Evolutionary conservation across 805 yeast genomes (phyloP), one percentile per base, ranked within the genome.

Genomic region (Debaryomyces tyrocola): DNA sequence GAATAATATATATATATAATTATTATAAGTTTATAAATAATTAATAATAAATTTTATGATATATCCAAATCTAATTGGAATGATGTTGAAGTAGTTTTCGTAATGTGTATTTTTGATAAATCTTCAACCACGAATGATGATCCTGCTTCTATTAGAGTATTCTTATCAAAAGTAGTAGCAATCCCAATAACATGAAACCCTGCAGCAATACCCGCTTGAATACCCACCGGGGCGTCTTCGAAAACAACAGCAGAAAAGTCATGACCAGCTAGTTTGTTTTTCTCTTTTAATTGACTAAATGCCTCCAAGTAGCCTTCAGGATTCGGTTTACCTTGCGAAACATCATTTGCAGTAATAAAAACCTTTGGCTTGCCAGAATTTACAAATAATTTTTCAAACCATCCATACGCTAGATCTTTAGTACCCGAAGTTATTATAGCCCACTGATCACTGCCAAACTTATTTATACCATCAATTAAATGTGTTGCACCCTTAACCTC

Each of bases 391-490:
- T 33, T 46, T 18, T 43, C 47, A 37, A 52, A 53, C 61, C 59
- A 57, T 11, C 54, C 56, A 36, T 51, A 50, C 1, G 59, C 61
- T 46, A 56, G 50, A 5, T 34, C 41, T 6, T 37, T 33, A 2
- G 61, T 55, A 4, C 59, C 61, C 0, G 61, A 57, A 6, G 61
- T 57, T 4, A 57, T 55, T 8, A 57, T 48, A 3, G 59, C 61
- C 61, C 61, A 56, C 12, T 43, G 14, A 14, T 31, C 5, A 12
- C 17, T 14, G 8, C 11, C 21, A 15, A 20, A 18, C 12, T 2
- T 33, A 20, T 15, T 38, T 29, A 29, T 46, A 47, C 14, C 52
- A 35, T 8, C 20, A n/a, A 4, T 15, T 17, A 56, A 38, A 11
- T 29, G 38, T 4, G 41, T 8, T 6, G 55, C 52, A 4, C 59